A percentile compares a stretch with the other conserved stretches of the same genome.
Evolutionary conservation across 345 rosid genomes (phyloP).

Genomic region (Moricandia moricandioides): DNA sequence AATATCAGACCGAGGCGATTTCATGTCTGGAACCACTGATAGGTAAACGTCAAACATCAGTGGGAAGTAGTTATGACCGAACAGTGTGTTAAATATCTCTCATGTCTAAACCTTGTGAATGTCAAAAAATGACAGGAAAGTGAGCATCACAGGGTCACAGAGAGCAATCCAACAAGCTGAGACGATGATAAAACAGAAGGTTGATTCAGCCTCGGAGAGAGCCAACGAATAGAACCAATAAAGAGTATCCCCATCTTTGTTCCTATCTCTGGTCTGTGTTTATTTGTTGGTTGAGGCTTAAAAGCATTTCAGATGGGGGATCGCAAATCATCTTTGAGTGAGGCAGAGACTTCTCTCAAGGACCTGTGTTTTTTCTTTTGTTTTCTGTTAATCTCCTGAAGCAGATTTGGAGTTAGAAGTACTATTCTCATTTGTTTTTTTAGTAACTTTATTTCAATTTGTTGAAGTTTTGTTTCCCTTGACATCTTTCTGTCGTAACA

Average conservation of each 20-base stretch:
- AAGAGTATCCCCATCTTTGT: not conserved
- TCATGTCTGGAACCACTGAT: slow-evolving; percentile 84
- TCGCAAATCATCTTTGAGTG: slow-evolving; percentile 25
- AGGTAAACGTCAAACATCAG: slow-evolving; percentile 48
- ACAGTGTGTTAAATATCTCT: slow-evolving; percentile 1
- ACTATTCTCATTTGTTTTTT: slow-evolving; percentile 22
- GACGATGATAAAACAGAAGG: slow-evolving; percentile 93
- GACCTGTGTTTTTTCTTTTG: slow-evolving; percentile 23
- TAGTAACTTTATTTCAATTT: slow-evolving; percentile 25
- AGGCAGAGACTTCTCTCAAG: slow-evolving; percentile 28
- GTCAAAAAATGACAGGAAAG: slow-evolving; percentile 61
- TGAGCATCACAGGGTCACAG: slow-evolving; percentile 87
- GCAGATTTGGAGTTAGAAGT: slow-evolving; percentile 34
- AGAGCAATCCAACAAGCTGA: slow-evolving; percentile 85
- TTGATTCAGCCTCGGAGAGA: slow-evolving; percentile 80
- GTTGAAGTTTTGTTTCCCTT: slow-evolving; percentile 37
- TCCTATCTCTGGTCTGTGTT: slow-evolving; percentile 20
- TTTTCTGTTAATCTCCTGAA: slow-evolving; percentile 4
- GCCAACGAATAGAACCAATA: slow-evolving; percentile 45
- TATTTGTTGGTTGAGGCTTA: slow-evolving; percentile 18
- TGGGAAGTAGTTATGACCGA: not conserved
- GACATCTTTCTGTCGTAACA: slow-evolving; percentile 32
- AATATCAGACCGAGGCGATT: slow-evolving; percentile 96
- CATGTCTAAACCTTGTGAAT: slow-evolving; percentile 20
- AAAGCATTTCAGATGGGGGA: slow-evolving; percentile 27